Evolutionary conservation across 768 basidiomycete genomes (phyloP), one percentile per base, ranked within the genome.

Genomic region (Epithele typhae): DNA sequence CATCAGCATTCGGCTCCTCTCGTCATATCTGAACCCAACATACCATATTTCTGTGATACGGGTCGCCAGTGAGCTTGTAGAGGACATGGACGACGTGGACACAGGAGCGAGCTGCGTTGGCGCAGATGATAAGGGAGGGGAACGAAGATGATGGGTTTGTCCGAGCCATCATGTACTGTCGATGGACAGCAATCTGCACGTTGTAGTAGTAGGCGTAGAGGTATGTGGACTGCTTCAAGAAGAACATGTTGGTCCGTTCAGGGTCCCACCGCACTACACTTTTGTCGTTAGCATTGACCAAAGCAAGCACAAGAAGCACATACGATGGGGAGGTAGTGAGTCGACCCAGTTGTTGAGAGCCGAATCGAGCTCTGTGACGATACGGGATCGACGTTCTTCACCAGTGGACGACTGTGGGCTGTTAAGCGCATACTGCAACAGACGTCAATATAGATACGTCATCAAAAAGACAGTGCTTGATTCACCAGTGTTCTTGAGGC

Each of bases 61-160:
- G 12, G 23, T 5, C n/a, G 17, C 44, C 43, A 22, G n/a, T 30
- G n/a, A 10, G 21, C 33, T 46, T 41, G 23, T 27, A 42, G 40
- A 76, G 72, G 3, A 78, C 67, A 54, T 90, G 87, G 17, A 85
- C 62, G 24, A 92, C 75, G 58, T 84, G 86, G 33, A 77, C 78
- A 48, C 78, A 83, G 1, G 86, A 87, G 8, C 87, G 72, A 2
- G 91, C 86, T 0, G 91, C 82, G 50, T 91, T 92, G 15, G 84
- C 80, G 62, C 89, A 92, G 43, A 92, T 91, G 0, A 86, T 86
- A 24, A 92, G 69, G 0, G 88, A 83, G 58, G 68, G 81, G 56
- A 82, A 76, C 1, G 71, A 68, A 25, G 76, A 57, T 2, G 65
- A 60, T 0, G 71, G 65, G 0, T 71, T 72, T 45, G 79, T 79